A percentile compares a stretch with the other conserved stretches of the same genome.
phyloP scores from a whole-genome alignment of 768 basidiomycete genomes.

The Suillus clintonianus region DNA sequence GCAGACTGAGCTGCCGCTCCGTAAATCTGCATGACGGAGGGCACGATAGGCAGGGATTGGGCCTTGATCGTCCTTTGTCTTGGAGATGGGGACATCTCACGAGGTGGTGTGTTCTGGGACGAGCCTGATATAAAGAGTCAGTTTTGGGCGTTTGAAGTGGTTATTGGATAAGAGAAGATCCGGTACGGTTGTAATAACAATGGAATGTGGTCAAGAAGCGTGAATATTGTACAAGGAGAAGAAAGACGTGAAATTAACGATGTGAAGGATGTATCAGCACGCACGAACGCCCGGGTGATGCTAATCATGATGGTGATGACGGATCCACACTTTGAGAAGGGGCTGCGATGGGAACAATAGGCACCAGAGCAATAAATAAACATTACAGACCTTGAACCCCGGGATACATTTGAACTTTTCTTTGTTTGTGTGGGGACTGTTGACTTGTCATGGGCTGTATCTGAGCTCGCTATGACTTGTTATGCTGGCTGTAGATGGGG shows the following conservation, averaged over 20 bases:
- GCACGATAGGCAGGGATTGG: constrained; percentile 64
- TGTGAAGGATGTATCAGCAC: constrained; percentile 25
- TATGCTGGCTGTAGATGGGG: constrained; percentile 19
- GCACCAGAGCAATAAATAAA: constrained; percentile 22
- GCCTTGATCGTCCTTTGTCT: constrained; percentile 57
- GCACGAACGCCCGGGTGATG: constrained; percentile 11
- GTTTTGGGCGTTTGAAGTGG: constrained; percentile 1
- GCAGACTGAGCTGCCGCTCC: constrained; percentile 35
- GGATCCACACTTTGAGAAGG: constrained; percentile 2
- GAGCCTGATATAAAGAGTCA: constrained; percentile 15
- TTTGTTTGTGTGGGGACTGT: constrained; percentile 57
- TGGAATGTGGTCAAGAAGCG: constrained; percentile 6
- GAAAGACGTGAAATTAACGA: constrained; percentile 33
- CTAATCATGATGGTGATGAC: constrained; percentile 15
- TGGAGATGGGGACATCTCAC: constrained; percentile 46
- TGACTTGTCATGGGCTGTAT: constrained; percentile 52
- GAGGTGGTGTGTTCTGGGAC: constrained; percentile 35
- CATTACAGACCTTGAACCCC: constrained; percentile 47
- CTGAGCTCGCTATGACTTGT: constrained; percentile 17
- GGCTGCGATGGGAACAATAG: constrained; percentile 13
- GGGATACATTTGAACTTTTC: constrained; percentile 52
- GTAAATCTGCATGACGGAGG: constrained; percentile 57
- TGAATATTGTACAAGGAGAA: constrained; percentile 8
- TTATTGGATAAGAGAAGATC: constrained; percentile 13
- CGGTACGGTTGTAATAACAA: constrained; percentile 5